Percentiles rank a stretch among this genome's conserved stretches.
phyloP scores from a whole-genome alignment of 371 early-diverging fungal species.

The Sporodiniella umbellata region DNA sequence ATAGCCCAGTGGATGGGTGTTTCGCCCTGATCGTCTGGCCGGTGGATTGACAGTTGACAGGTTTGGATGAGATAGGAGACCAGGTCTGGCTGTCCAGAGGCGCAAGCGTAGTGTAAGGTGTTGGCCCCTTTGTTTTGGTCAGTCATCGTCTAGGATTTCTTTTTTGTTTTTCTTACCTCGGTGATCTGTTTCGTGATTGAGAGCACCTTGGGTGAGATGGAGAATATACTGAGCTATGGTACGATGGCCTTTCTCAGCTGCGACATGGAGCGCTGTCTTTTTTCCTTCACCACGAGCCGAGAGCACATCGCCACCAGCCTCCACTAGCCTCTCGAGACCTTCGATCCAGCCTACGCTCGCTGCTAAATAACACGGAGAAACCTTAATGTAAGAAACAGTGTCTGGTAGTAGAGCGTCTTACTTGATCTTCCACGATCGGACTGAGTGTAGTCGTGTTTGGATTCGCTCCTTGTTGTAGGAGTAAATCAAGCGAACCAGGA shows the following conservation, averaged over 20 bases:
- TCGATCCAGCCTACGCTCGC: constrained; percentile 39
- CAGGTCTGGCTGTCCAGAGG: constrained; percentile 36
- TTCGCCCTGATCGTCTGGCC: constrained; percentile 25
- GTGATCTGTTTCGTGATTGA: constrained; percentile 34
- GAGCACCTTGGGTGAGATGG: constrained; percentile 29
- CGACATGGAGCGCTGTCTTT: constrained; percentile 39
- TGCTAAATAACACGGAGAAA: constrained; percentile 44
- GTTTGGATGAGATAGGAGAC: constrained; percentile 25
- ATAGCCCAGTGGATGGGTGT: constrained; percentile 42
- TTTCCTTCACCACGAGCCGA: constrained; percentile 41
- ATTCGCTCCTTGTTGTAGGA: constrained; percentile 46
- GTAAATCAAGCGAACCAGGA: constrained; percentile 26
- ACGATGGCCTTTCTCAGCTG: constrained; percentile 38
- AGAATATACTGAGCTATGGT: constrained; percentile 39
- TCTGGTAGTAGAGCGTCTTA: no score
- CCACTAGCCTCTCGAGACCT: constrained; percentile 36
- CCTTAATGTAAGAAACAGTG: no score
- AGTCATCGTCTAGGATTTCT: background rate
- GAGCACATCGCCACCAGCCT: constrained; percentile 40
- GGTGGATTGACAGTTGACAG: constrained; percentile 27
- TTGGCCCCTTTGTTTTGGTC: constrained; percentile 26
- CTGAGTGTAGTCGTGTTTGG: constrained; percentile 33
- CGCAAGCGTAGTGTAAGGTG: constrained; percentile 41
- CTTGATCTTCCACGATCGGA: constrained; percentile 40
- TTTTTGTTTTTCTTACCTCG: constrained; percentile 19